Conservation (phyloP, 805 yeast genomes). For the Ogataea nitratoaversa region DNA sequence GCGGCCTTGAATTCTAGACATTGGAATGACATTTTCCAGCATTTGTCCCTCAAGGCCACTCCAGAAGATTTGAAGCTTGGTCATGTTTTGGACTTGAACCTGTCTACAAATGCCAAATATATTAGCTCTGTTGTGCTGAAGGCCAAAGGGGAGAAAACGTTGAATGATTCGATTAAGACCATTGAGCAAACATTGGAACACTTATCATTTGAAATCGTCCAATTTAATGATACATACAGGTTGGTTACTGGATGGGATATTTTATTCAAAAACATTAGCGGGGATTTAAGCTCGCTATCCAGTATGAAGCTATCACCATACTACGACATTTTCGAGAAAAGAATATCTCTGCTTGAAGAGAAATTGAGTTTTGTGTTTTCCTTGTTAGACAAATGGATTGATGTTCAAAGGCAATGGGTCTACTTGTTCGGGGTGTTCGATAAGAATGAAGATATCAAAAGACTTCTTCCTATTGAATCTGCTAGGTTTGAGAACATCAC, state of each 20-base stretch:
- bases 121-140: constrained; percentile 49
- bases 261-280: constrained; percentile 53
- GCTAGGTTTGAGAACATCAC: constrained; percentile 61
- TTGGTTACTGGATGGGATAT: constrained; percentile 67
- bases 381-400: constrained; percentile 69
- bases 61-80: constrained; percentile 41
- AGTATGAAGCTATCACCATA: constrained; percentile 72
- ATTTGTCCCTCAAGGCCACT: constrained; percentile 12
- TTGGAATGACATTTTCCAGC: constrained; percentile 49
- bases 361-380: constrained; percentile 47
- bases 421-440: constrained; percentile 79
- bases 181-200: constrained; percentile 56
- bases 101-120: constrained; percentile 38
- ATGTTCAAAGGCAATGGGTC: constrained; percentile 85
- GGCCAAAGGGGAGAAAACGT: constrained; percentile 69
- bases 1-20: constrained; percentile 62
- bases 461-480: constrained; percentile 66
- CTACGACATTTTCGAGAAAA: constrained; percentile 56
- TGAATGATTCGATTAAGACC: constrained; percentile 51
- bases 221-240: constrained; percentile 46
- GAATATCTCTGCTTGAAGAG: constrained; percentile 49
- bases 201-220: constrained; percentile 47
- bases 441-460: constrained; percentile 50
- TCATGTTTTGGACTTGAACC: constrained; percentile 57
- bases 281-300: constrained; percentile 55